Percentiles rank a stretch among this genome's conserved stretches.
These are phyloP conservation scores for Chimonanthus praecox DNA, from an alignment of 164 flowering plant genomes.

Conservation along the genomic window DNA sequence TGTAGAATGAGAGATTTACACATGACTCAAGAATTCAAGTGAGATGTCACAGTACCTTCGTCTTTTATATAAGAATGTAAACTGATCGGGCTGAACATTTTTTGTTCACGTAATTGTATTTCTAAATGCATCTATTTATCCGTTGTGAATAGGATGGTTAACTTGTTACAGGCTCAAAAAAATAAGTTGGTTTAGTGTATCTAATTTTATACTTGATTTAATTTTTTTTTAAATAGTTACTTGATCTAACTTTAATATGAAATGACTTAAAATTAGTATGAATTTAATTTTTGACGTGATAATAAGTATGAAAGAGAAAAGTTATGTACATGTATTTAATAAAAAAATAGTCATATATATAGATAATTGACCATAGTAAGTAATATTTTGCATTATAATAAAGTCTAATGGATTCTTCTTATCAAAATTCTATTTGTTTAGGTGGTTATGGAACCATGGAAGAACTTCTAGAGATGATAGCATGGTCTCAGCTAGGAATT, in stretches of 20 bases:
- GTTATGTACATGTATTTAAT: background rate
- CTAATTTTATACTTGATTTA: slow-evolving; percentile 38
- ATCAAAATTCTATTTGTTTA: background rate
- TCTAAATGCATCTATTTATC: too few relatives aligned
- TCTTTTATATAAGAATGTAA: too few relatives aligned
- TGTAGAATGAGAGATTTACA: too few relatives aligned
- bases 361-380: background rate
- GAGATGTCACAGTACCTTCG: too few relatives aligned
- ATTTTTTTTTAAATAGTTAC: slow-evolving; percentile 62
- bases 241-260: background rate
- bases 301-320: background rate
- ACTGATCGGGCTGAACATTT: too few relatives aligned
- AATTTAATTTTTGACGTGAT: too few relatives aligned
- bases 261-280: too few relatives aligned
- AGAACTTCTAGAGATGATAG: slow-evolving; percentile 37
- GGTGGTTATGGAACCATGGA: slow-evolving; percentile 45
- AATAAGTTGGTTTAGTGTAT: background rate
- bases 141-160: too few relatives aligned
- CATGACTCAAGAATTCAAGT: too few relatives aligned
- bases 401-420: slow-evolving; percentile 8
- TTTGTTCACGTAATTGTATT: too few relatives aligned
- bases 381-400: background rate
- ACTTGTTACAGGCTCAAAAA: too few relatives aligned
- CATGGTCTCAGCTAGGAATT: slow-evolving; percentile 45
- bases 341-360: too few relatives aligned